These are phyloP conservation scores for Xylaria sp. DNA, from an alignment of 2,329 filamentous ascomycete genomes.

Conservation along the genomic window DNA sequence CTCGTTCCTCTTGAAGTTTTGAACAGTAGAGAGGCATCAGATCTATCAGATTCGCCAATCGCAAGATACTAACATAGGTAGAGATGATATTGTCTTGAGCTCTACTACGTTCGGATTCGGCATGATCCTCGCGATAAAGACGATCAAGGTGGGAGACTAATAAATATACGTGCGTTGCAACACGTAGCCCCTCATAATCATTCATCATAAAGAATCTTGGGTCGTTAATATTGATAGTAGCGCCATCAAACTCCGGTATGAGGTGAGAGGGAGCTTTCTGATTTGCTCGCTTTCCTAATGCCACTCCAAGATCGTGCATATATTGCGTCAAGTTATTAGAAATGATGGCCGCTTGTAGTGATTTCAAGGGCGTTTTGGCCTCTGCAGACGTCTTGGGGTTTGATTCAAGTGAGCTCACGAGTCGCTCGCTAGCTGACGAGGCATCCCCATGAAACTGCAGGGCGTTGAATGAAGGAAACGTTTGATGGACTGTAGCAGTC, in stretches of 20 bases:
- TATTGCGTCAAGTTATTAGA: constrained; percentile 69
- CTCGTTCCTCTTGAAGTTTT: constrained; percentile 72
- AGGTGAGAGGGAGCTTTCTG: constrained; percentile 56
- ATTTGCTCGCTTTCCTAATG: constrained; percentile 62
- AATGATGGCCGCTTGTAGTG: constrained; percentile 80
- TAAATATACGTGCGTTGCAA: constrained; percentile 73
- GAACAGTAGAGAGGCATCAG: constrained; percentile 90
- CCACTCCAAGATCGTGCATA: constrained; percentile 68
- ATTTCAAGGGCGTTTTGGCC: constrained; percentile 74
- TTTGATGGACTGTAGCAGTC: constrained; percentile 65
- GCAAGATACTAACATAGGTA: constrained; percentile 83
- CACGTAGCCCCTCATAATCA: constrained; percentile 73
- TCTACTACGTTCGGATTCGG: constrained; percentile 54
- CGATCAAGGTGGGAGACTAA: constrained; percentile 75
- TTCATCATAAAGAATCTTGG: constrained; percentile 64
- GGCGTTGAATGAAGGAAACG: constrained; percentile 73
- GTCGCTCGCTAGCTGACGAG: constrained; percentile 62
- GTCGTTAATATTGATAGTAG: constrained; percentile 53
- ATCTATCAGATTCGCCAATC: constrained; percentile 77
- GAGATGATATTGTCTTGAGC: constrained; percentile 80
- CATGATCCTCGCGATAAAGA: constrained; percentile 57
- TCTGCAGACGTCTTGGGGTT: constrained; percentile 67
- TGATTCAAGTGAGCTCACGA: constrained; percentile 71
- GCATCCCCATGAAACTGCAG: constrained; percentile 70
- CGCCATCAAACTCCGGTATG: constrained; percentile 53